Evolutionary conservation across 176 grass and related monocot species (phyloP), one percentile per base, ranked within the genome.

Genomic region (Luzula sylvatica): DNA sequence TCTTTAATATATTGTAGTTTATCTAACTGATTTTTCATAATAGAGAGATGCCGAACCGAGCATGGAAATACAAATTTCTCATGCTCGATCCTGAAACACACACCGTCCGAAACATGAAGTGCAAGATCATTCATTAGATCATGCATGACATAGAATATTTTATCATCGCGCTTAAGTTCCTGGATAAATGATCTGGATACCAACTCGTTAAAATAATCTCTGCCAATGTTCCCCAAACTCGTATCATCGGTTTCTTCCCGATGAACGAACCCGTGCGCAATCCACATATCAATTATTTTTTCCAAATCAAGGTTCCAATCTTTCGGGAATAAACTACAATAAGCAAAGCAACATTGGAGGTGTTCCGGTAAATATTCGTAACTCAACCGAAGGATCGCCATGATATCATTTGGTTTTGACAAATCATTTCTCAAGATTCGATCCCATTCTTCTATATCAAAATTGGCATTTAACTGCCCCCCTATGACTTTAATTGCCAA

Each of bases 321-420:
- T 64, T 79, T 76, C 3, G 75, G 79, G 15, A 88, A 88, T 11
- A 83, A 54, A 44, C 79, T 47, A 50, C 79, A 83, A 49, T 79
- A 83, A 6, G 75, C 50, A 27, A 88, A 88, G 79, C 85, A 88
- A 26, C 56, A 62, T 48, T 88, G 52, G 35, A 88, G 23, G 15
- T 79, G 67, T 43, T 53, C 8, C 15, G 75, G 79, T 8, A 88
- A 42, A 47, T 79, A 60, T 29, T 79, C 65, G 29, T 76, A 83
- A 38, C 79, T 80, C 45, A 83, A 71, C 32, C 70, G 67, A n/a
- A 88, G 55, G 61, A 83, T 52, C 46, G 72, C 72, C 61, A 76
- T 68, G 26, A 83, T 81, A 70, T 79, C 84, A 65, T 69, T 61
- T 19, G 64, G 82, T n/a, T n/a, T n/a, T n/a, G n/a, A n/a, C 48